Conservation (phyloP, 129 eudicot genomes). For the Artemisia tridentata region DNA sequence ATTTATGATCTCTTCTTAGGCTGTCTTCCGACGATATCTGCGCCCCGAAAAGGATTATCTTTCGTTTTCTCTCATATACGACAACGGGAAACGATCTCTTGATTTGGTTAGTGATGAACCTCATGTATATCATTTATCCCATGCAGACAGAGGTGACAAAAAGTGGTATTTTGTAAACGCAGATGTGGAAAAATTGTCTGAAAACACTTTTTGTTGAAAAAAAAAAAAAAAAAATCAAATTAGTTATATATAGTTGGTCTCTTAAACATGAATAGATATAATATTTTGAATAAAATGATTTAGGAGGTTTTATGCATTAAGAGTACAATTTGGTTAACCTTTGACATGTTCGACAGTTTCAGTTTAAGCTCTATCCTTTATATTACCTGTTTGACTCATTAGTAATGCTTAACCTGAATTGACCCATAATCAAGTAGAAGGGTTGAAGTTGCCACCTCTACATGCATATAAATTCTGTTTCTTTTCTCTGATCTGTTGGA, state of each 20-base stretch:
- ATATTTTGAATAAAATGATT: no score
- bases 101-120: slow-evolving; percentile 68
- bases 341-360: neutral
- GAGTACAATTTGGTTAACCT: neutral
- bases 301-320: no score
- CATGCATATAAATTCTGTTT: neutral
- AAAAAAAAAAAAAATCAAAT: no score
- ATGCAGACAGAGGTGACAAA: neutral
- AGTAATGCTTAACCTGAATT: neutral
- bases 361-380: neutral
- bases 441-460: neutral
- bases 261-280: no score
- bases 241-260: no score
- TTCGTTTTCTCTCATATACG: slow-evolving; percentile 88
- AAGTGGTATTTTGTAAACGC: no score
- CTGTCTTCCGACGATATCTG: slow-evolving; percentile 73
- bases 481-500: neutral
- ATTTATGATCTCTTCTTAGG: slow-evolving; percentile 36
- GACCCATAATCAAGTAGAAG: neutral
- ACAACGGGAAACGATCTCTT: slow-evolving; percentile 87
- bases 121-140: neutral
- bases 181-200: no score
- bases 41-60: slow-evolving; percentile 88
- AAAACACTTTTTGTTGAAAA: no score
- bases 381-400: neutral